Evolutionary conservation across 768 basidiomycete genomes (phyloP).

Genomic region (Suillus weaverae): DNA sequence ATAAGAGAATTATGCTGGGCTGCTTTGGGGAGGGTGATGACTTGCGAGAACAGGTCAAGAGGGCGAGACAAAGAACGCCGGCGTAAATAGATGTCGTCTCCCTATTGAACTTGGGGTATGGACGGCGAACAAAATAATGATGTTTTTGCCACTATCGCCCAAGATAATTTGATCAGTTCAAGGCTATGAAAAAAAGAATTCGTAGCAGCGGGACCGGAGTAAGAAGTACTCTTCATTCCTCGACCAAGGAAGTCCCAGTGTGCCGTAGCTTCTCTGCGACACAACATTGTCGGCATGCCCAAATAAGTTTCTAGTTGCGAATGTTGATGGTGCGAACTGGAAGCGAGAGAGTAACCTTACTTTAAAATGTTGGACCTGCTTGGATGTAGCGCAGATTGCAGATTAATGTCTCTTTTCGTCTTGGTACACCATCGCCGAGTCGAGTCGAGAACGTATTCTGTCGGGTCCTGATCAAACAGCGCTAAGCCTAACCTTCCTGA

Average conservation of each 20-base stretch:
- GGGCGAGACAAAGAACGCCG: not conserved
- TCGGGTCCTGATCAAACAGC: not conserved
- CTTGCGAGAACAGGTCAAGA: not conserved
- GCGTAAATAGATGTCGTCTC: not conserved
- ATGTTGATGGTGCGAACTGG: not conserved
- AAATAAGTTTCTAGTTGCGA: not conserved
- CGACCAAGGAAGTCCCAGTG: not conserved
- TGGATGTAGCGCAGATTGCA: not conserved
- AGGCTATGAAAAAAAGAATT: not conserved
- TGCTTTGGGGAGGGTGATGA: not conserved
- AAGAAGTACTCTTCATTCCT: not conserved
- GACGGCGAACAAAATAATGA: not conserved
- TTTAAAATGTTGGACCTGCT: not conserved
- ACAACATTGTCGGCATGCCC: not conserved
- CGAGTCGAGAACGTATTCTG: not conserved
- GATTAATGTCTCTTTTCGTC: not conserved
- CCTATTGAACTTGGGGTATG: not conserved
- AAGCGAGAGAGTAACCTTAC: not conserved
- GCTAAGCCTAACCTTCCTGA: not conserved
- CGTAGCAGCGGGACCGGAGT: not conserved
- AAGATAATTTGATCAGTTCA: not conserved
- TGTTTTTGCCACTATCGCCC: not conserved
- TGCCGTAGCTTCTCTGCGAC: not conserved
- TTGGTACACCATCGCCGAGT: not conserved
- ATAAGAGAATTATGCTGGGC: not conserved